Evolutionary conservation across 768 basidiomycete species (phyloP).

Genomic region (Piloderma croceum): DNA sequence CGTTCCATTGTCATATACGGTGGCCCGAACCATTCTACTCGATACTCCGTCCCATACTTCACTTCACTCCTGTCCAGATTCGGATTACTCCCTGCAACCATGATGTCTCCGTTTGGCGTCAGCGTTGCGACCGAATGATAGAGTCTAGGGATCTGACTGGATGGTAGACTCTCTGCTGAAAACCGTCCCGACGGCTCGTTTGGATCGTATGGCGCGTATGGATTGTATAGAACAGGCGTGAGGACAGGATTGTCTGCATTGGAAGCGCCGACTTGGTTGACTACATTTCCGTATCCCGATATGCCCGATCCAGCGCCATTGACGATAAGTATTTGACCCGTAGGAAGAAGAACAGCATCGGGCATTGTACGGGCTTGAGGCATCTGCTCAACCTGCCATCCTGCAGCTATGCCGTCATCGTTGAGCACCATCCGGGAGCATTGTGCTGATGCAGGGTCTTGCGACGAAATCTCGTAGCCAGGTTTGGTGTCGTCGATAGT

Average conservation of each 20-base stretch:
- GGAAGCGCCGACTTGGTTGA: slow-evolving; percentile 61
- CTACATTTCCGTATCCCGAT: slow-evolving; percentile 74
- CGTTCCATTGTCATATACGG: slow-evolving; percentile 67
- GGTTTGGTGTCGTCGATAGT: slow-evolving; percentile 53
- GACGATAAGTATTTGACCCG: slow-evolving; percentile 65
- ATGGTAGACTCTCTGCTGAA: slow-evolving; percentile 48
- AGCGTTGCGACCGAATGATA: slow-evolving; percentile 84
- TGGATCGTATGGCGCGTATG: slow-evolving; percentile 43
- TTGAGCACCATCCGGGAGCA: slow-evolving; percentile 68
- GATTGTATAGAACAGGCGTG: slow-evolving; percentile 67
- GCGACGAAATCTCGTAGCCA: slow-evolving; percentile 61
- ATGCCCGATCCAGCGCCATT: slow-evolving; percentile 74
- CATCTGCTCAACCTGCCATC: slow-evolving; percentile 76
- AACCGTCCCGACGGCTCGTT: slow-evolving; percentile 59
- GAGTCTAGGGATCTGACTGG: slow-evolving; percentile 64
- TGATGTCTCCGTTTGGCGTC: slow-evolving; percentile 62
- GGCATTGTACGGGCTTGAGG: slow-evolving; percentile 71
- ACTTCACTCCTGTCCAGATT: slow-evolving; percentile 72
- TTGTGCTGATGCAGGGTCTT: slow-evolving; percentile 66
- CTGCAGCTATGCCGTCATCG: slow-evolving; percentile 53
- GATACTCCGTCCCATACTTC: slow-evolving; percentile 79
- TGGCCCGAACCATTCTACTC: slow-evolving; percentile 82
- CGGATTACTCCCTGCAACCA: slow-evolving; percentile 83
- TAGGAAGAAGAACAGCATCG: slow-evolving; percentile 77
- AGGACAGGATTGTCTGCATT: slow-evolving; percentile 73